Conservation (phyloP, 495 filamentous ascomycete species). For the Hyaloscypha variabilis region DNA sequence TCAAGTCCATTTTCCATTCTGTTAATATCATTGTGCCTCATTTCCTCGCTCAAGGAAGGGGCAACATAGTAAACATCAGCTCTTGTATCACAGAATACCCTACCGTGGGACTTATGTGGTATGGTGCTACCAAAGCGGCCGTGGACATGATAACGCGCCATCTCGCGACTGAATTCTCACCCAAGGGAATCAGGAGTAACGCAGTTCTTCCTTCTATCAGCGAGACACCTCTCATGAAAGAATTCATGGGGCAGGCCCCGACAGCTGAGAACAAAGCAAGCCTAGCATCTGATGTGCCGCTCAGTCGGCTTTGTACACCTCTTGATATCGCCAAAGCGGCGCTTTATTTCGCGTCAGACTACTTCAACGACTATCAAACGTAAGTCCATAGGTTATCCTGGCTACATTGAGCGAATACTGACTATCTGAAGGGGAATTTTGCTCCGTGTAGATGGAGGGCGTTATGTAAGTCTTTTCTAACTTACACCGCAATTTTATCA, state of each 20-base stretch:
- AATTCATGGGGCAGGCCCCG: neutral
- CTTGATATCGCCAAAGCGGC: neutral
- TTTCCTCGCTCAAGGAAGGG: neutral
- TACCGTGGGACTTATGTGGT: neutral
- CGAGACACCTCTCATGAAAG: neutral
- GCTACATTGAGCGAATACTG: neutral
- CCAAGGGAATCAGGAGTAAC: neutral
- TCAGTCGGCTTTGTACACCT: neutral
- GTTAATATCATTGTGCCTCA: neutral
- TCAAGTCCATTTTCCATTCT: neutral
- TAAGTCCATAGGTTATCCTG: neutral
- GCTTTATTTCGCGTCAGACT: neutral
- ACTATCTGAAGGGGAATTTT: neutral
- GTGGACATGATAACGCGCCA: too few relatives aligned
- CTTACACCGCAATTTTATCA: neutral
- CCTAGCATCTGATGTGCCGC: neutral
- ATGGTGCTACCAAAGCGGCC: neutral
- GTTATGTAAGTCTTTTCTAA: neutral
- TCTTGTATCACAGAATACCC: neutral
- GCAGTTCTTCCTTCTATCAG: neutral
- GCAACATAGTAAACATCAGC: neutral
- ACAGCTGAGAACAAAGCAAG: neutral
- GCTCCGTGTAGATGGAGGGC: constrained; percentile 1
- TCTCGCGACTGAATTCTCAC: neutral
- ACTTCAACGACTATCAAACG: neutral